phyloP scores from a whole-genome alignment of 768 basidiomycete genomes.

The Suillus fuscotomentosus region DNA sequence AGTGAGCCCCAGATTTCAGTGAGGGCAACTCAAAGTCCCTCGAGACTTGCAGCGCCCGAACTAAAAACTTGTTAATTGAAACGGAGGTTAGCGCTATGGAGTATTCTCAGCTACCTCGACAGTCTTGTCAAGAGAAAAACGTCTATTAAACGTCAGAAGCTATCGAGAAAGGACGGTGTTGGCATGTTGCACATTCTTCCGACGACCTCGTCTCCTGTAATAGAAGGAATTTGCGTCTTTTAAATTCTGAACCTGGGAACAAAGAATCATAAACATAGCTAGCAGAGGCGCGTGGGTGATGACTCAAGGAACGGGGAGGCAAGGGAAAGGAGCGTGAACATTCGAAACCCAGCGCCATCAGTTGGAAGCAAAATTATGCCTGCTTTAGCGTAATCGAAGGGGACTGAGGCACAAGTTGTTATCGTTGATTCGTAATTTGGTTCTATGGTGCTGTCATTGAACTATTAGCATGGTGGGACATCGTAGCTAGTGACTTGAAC shows the following conservation, averaged over 20 bases:
- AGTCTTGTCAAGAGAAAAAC: background rate
- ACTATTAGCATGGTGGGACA: background rate
- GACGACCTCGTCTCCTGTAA: background rate
- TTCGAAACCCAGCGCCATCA: constrained; percentile 28
- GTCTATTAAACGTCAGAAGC: background rate
- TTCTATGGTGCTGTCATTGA: background rate
- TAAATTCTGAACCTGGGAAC: background rate
- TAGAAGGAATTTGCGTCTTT: background rate
- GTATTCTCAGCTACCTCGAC: too few species aligned
- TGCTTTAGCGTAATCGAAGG: constrained; percentile 21
- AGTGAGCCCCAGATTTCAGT: too few species aligned
- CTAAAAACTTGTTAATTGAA: too few species aligned
- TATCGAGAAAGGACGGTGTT: background rate
- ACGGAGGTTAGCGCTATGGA: too few species aligned
- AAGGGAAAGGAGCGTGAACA: constrained; percentile 32
- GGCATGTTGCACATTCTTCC: background rate
- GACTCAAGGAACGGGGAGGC: constrained; percentile 34
- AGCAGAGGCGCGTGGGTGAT: constrained; percentile 9
- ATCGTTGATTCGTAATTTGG: background rate
- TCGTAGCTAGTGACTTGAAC: background rate
- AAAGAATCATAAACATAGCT: background rate
- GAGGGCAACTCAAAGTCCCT: too few species aligned
- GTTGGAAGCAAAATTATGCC: constrained; percentile 26
- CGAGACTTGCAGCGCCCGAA: too few species aligned
- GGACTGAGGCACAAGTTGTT: background rate